Conservation (phyloP, 2,329 filamentous ascomycete species). For the Sarocladium brachiariae region DNA sequence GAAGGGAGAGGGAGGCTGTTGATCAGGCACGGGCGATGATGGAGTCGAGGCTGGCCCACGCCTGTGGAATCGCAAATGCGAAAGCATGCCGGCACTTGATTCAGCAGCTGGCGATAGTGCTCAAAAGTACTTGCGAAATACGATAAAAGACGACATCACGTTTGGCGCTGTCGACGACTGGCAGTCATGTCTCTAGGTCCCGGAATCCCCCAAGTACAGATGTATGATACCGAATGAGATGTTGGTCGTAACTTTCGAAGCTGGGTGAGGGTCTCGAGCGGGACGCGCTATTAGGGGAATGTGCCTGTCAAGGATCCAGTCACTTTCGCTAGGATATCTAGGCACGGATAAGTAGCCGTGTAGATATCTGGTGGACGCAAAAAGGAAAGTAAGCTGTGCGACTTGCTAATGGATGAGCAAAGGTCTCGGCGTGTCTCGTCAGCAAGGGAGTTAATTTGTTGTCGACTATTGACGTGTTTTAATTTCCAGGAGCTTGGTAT, state of each 20-base stretch:
- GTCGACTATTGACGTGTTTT: neutral
- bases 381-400: neutral
- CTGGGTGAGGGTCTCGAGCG: neutral
- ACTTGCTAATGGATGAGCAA: neutral
- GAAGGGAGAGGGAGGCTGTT: slow-evolving; percentile 32
- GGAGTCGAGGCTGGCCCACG: slow-evolving; percentile 44
- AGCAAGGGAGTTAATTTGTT: slow-evolving; percentile 2
- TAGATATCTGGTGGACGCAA: too few species aligned
- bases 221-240: neutral
- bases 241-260: too few species aligned
- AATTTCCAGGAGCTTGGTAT: neutral
- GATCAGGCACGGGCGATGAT: slow-evolving; percentile 30
- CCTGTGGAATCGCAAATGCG: slow-evolving; percentile 52
- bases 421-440: neutral
- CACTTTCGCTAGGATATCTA: too few species aligned
- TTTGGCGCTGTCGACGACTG: neutral
- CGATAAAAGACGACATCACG: slow-evolving; percentile 1
- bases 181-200: slow-evolving; percentile 7
- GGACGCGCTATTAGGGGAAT: neutral
- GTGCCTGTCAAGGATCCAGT: neutral
- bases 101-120: neutral
- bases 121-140: neutral
- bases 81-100: slow-evolving; percentile 32
- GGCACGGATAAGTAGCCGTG: too few species aligned
- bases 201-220: too few species aligned